Evolutionary conservation across 768 basidiomycete genomes (phyloP).

Genomic region (Austroboletus festivus): DNA sequence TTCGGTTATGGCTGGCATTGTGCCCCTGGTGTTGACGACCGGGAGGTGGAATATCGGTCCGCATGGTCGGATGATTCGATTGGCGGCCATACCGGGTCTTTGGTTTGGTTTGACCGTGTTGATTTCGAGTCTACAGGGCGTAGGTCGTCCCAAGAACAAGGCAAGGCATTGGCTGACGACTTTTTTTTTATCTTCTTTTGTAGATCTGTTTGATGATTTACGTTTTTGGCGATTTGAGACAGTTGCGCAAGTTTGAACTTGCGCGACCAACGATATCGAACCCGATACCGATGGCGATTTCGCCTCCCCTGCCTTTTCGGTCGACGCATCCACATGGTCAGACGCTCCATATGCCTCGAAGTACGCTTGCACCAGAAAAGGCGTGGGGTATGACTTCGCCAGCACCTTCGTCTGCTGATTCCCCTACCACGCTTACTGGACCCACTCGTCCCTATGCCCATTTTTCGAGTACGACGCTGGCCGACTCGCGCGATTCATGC

Average conservation of each 20-base stretch:
- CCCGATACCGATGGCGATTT: slow-evolving; percentile 25
- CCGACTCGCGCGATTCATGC: slow-evolving; percentile 19
- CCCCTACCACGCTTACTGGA: slow-evolving; percentile 8
- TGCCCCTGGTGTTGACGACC: slow-evolving; percentile 49
- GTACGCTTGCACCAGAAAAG: slow-evolving; percentile 6
- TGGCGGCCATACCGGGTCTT: slow-evolving; percentile 61
- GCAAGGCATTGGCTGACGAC: too few relatives aligned
- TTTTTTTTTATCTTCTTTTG: too few relatives aligned
- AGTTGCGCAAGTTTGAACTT: slow-evolving; percentile 78
- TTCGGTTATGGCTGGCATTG: slow-evolving; percentile 43
- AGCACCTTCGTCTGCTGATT: slow-evolving; percentile 8
- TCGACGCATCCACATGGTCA: neutral
- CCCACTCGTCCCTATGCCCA: slow-evolving; percentile 2
- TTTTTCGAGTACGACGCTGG: slow-evolving; percentile 6
- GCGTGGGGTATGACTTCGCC: neutral
- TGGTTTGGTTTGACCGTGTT: slow-evolving; percentile 68
- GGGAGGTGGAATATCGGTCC: slow-evolving; percentile 34
- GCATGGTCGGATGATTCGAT: slow-evolving; percentile 49
- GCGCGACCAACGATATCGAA: slow-evolving; percentile 61
- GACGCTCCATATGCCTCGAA: slow-evolving; percentile 8
- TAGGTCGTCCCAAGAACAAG: too few relatives aligned
- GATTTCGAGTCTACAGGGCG: slow-evolving; percentile 63
- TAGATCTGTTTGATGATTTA: slow-evolving; percentile 70
- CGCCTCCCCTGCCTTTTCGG: slow-evolving; percentile 9
- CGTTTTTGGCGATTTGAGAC: slow-evolving; percentile 74